phyloP scores from a whole-genome alignment of 1,284 basidiomycete genomes.

The Phylloboletellus chloephorus region DNA sequence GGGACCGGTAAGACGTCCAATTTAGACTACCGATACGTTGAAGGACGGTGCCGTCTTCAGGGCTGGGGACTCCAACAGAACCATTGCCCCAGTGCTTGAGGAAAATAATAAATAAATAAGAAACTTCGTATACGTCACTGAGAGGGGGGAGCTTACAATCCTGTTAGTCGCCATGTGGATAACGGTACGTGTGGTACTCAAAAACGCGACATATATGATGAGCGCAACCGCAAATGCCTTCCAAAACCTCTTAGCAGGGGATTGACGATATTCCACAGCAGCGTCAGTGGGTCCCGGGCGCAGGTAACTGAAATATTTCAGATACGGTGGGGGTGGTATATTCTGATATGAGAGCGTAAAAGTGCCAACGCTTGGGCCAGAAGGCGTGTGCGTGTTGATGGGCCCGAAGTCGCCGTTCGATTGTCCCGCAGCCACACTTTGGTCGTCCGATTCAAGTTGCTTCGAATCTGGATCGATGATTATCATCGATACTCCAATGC shows the following conservation, averaged over 20 bases:
- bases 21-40: conserved; percentile 9
- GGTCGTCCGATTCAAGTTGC: neutral
- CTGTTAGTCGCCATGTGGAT: conserved; percentile 14
- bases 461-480: conserved; percentile 8
- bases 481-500: conserved; percentile 7
- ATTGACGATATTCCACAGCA: conserved; percentile 2
- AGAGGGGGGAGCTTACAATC: conserved; percentile 3
- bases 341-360: conserved; percentile 9
- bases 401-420: conserved; percentile 5
- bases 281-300: neutral
- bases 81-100: neutral
- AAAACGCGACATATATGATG: conserved; percentile 19
- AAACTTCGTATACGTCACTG: neutral
- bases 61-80: conserved; percentile 2
- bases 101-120: neutral
- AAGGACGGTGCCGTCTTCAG: conserved; percentile 16
- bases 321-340: conserved; percentile 13
- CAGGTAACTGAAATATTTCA: conserved; percentile 2
- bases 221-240: conserved; percentile 20
- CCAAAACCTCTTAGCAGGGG: conserved; percentile 16
- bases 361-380: neutral
- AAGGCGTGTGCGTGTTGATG: conserved; percentile 4
- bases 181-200: conserved; percentile 1
- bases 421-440: neutral
- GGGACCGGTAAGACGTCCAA: conserved; percentile 14